Percentiles rank a stretch among this genome's conserved stretches.
Conservation (phyloP, 2,329 filamentous ascomycete species). For the Clonostachys rosea region DNA sequence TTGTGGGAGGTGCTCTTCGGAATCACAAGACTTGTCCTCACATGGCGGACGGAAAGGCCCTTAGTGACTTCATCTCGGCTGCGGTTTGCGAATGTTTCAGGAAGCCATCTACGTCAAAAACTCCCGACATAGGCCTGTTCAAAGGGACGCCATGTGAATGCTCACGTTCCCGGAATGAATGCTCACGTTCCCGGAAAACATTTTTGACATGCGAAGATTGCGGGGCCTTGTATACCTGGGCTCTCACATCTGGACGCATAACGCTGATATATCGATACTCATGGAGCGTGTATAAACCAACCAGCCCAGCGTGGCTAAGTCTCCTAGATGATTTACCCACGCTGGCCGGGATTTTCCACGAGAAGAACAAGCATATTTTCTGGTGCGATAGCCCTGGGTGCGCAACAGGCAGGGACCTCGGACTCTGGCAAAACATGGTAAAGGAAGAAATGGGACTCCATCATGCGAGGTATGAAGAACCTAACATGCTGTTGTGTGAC, state of each 20-base stretch:
- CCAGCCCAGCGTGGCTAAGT: background rate
- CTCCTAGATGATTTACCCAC: background rate
- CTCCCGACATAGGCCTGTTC: too few species aligned
- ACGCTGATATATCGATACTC: background rate
- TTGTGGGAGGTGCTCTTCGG: too few species aligned
- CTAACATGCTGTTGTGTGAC: slow-evolving; percentile 29
- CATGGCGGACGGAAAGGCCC: too few species aligned
- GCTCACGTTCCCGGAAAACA: background rate
- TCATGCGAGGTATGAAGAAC: slow-evolving; percentile 1
- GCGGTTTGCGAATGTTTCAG: too few species aligned
- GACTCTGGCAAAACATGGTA: background rate
- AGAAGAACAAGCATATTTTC: background rate
- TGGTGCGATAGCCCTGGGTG: background rate
- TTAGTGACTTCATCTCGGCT: too few species aligned
- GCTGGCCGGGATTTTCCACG: background rate
- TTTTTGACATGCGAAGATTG: background rate
- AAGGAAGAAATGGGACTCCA: background rate
- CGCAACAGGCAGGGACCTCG: background rate
- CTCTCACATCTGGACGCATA: background rate
- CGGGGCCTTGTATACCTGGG: background rate
- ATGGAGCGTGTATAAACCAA: background rate
- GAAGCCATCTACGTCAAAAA: too few species aligned
- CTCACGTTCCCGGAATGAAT: too few species aligned
- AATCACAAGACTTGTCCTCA: too few species aligned
- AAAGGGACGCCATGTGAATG: too few species aligned